Percentiles rank a stretch among this genome's conserved stretches.
phyloP scores from a whole-genome alignment of 345 rosid genomes.

The Eucalyptus lansdowneana region DNA sequence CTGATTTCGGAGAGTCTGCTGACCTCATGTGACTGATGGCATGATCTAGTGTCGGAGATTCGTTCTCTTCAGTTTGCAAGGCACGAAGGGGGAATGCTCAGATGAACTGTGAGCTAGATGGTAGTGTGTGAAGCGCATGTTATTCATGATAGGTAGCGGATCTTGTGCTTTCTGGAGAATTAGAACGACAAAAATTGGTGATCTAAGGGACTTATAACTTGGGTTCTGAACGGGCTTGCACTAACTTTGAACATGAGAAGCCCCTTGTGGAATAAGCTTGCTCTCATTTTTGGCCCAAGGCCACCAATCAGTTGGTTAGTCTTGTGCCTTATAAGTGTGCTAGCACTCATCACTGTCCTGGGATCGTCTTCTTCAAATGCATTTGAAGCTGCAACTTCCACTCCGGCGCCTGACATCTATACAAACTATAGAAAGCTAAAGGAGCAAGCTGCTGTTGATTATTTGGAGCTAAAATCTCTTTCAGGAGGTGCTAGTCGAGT shows the following conservation, averaged over 20 bases:
- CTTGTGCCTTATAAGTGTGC: conserved; percentile 46
- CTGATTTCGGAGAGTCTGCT: background rate
- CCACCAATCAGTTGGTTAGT: conserved; percentile 54
- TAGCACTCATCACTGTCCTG: conserved; percentile 55
- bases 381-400: conserved; percentile 32
- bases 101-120: background rate
- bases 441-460: conserved; percentile 87
- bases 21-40: background rate
- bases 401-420: conserved; percentile 39
- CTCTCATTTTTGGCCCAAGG: conserved; percentile 56
- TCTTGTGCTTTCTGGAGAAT: conserved; percentile 15
- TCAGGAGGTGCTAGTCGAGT: conserved; percentile 36
- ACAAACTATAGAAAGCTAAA: conserved; percentile 76
- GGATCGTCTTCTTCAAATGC: conserved; percentile 53
- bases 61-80: background rate
- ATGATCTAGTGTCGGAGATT: background rate
- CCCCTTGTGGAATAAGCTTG: conserved; percentile 53
- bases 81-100: background rate
- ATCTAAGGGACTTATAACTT: conserved; percentile 10
- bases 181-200: conserved; percentile 2
- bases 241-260: conserved; percentile 74
- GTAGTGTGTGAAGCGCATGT: background rate
- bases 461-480: conserved; percentile 61
- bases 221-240: background rate
- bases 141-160: conserved; percentile 7